Conservation (phyloP, 225 moss, liverwort and hornwort species). For the Bryoerythrophyllum caledonicum region DNA sequence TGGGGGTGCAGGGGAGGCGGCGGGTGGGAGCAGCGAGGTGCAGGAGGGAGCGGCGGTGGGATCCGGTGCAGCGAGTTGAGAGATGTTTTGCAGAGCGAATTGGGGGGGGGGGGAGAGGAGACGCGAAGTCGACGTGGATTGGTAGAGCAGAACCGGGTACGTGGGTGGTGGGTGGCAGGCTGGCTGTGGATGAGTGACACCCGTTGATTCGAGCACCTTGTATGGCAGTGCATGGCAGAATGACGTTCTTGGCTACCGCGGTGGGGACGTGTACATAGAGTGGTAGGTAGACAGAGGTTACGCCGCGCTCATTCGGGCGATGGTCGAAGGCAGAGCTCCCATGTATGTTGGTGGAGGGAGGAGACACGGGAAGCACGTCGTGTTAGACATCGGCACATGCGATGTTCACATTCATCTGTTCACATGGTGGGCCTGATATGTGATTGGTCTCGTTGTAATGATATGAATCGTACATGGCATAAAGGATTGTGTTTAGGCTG, state of each 20-base stretch:
- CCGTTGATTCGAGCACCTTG: constrained; percentile 14
- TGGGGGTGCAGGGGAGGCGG: constrained; percentile 26
- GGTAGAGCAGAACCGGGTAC: constrained; percentile 18
- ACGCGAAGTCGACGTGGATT: not conserved
- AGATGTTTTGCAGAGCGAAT: not conserved
- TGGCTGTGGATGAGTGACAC: not conserved
- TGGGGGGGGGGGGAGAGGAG: not conserved
- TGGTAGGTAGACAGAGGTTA: constrained; percentile 30
- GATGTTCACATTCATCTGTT: constrained; percentile 18
- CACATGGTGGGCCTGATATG: constrained; percentile 2
- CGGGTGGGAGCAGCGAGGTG: constrained; percentile 18
- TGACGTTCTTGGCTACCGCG: constrained; percentile 26
- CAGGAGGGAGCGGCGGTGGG: constrained; percentile 20
- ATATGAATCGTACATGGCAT: not conserved
- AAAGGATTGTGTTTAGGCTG: not conserved
- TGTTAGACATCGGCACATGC: constrained; percentile 1
- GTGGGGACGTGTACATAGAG: constrained; percentile 43
- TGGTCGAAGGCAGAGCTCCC: constrained; percentile 6
- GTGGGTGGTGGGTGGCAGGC: not conserved
- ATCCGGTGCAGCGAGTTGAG: constrained; percentile 34
- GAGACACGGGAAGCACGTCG: constrained; percentile 20
- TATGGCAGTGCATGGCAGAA: constrained; percentile 18
- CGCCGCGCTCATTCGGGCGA: constrained; percentile 21
- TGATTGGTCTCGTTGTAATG: constrained; percentile 9
- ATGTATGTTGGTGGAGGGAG: constrained; percentile 27